These are phyloP conservation scores for Hymenoscyphus occultus DNA, from an alignment of 2,329 filamentous ascomycete species.

Conservation along the genomic window DNA sequence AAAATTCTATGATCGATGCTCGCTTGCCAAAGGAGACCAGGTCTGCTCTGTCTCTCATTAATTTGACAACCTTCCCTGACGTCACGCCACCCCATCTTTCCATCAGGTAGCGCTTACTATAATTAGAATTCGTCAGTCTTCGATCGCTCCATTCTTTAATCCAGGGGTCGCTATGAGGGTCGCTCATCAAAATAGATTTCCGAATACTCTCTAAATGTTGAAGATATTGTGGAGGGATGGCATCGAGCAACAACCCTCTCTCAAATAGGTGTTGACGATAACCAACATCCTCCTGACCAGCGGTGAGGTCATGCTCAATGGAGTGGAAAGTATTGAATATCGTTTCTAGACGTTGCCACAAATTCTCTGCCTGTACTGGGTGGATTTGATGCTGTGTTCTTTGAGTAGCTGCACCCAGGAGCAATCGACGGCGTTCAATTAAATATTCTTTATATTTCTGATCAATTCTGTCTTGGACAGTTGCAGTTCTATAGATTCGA, in stretches of 20 bases:
- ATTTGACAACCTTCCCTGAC: background rate
- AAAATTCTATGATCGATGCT: conserved; percentile 6
- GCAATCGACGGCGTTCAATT: background rate
- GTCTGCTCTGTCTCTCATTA: background rate
- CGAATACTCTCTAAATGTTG: background rate
- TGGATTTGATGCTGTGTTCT: background rate
- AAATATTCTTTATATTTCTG: background rate
- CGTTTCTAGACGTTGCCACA: background rate
- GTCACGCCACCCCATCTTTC: background rate
- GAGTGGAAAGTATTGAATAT: background rate
- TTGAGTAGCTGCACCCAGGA: background rate
- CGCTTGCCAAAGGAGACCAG: conserved; percentile 2
- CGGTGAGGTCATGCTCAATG: background rate
- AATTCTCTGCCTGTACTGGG: background rate
- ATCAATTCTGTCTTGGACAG: background rate
- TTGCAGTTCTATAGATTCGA: background rate
- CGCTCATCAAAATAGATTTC: background rate
- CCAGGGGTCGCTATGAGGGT: conserved; percentile 1
- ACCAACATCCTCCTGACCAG: background rate
- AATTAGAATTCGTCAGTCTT: background rate
- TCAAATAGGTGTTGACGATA: background rate
- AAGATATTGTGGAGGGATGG: background rate
- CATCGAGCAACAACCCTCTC: background rate
- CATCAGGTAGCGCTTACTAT: background rate
- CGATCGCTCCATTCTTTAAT: conserved; percentile 2